phyloP scores from a whole-genome alignment of 1,284 basidiomycete species.

The Sporisorium scitamineum region DNA sequence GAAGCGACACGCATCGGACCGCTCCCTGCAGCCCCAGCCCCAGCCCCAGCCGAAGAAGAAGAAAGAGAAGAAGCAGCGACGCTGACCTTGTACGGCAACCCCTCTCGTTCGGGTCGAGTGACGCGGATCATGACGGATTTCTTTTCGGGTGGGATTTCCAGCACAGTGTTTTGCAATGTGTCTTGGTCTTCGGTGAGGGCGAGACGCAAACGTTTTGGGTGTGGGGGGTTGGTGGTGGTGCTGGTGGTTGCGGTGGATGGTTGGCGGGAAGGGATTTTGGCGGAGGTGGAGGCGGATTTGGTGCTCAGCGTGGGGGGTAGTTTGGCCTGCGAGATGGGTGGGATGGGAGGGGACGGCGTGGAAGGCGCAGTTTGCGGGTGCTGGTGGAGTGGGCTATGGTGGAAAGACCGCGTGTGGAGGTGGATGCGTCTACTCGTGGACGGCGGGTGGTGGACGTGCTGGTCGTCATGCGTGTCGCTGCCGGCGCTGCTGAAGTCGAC shows the following conservation, averaged over 20 bases:
- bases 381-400: slow-evolving; percentile 29
- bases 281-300: neutral
- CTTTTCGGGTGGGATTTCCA: slow-evolving; percentile 41
- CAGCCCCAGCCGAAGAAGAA: slow-evolving; percentile 2
- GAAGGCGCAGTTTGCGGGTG: slow-evolving; percentile 10
- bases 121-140: slow-evolving; percentile 35
- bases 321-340: slow-evolving; percentile 27
- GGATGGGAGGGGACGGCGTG: slow-evolving; percentile 33
- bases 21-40: no score
- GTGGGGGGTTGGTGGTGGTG: slow-evolving; percentile 15
- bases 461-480: slow-evolving; percentile 9
- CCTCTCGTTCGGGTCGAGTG: slow-evolving; percentile 39
- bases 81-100: slow-evolving; percentile 43
- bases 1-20: slow-evolving; percentile 15
- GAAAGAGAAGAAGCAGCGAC: slow-evolving; percentile 14
- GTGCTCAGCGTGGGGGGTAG: slow-evolving; percentile 9
- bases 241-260: slow-evolving; percentile 7
- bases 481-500: neutral
- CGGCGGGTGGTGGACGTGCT: slow-evolving; percentile 16
- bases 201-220: slow-evolving; percentile 35
- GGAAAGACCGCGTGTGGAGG: slow-evolving; percentile 36
- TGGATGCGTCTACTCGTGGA: slow-evolving; percentile 33
- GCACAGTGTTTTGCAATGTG: slow-evolving; percentile 33
- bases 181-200: slow-evolving; percentile 37
- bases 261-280: slow-evolving; percentile 9